These are phyloP conservation scores for Petunia axillaris DNA, from an alignment of 257 asterid species.

Conservation along the genomic window DNA sequence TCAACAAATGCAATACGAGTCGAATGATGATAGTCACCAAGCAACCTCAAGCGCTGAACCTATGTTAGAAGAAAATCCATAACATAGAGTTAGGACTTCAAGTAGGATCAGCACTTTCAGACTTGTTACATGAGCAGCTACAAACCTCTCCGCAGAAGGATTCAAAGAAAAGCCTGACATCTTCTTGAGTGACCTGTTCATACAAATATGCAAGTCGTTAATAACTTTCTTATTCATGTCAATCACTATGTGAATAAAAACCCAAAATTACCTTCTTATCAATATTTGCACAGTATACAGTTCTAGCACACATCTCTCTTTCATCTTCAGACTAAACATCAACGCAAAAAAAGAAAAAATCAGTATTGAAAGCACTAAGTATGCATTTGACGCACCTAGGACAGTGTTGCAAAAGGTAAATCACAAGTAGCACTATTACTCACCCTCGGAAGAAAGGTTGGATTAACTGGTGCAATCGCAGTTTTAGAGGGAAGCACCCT, in stretches of 20 bases:
- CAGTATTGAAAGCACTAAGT: slow-evolving; percentile 5
- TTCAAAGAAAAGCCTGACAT: slow-evolving; percentile 64
- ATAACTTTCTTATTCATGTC: slow-evolving; percentile 2
- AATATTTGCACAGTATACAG: slow-evolving; percentile 64
- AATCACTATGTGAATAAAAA: not conserved
- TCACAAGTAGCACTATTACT: slow-evolving; percentile 23
- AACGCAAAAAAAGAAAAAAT: not conserved
- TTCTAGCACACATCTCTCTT: slow-evolving; percentile 70
- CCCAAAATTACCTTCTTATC: slow-evolving; percentile 57
- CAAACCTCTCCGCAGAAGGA: slow-evolving; percentile 65
- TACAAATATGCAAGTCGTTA: slow-evolving; percentile 25
- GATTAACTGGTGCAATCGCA: slow-evolving; percentile 76
- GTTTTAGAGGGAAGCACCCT: slow-evolving; percentile 68
- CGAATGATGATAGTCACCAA: slow-evolving; percentile 92
- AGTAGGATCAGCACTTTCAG: slow-evolving; percentile 3
- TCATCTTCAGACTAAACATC: slow-evolving; percentile 60
- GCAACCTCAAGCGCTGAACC: slow-evolving; percentile 97
- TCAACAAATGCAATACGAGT: slow-evolving; percentile 98
- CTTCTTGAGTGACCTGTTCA: slow-evolving; percentile 58
- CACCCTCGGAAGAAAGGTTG: slow-evolving; percentile 69
- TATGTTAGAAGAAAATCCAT: slow-evolving; percentile 47
- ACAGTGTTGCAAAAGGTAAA: slow-evolving; percentile 1
- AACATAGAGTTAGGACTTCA: slow-evolving; percentile 17
- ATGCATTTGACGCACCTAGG: not conserved
- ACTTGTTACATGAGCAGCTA: slow-evolving; percentile 25